These are phyloP conservation scores for Aspergillus steynii DNA, from an alignment of 495 filamentous ascomycete genomes.

Conservation along the genomic window DNA sequence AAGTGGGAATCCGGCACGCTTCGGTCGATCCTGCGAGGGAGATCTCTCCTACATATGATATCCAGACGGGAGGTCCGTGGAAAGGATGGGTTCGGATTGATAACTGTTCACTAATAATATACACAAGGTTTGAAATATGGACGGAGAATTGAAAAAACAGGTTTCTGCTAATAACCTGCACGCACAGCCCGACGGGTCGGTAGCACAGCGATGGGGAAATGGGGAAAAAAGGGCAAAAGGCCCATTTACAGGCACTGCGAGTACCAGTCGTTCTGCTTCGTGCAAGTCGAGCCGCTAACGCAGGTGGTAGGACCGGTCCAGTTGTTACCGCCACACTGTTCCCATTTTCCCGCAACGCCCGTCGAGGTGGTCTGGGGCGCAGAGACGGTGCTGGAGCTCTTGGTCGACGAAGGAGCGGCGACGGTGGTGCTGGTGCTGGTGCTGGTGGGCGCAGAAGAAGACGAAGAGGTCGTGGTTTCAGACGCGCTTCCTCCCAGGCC, in stretches of 20 bases:
- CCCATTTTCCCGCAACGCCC: slow-evolving; percentile 9
- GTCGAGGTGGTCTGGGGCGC: not conserved
- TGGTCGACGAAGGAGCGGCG: not conserved
- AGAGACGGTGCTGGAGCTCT: not conserved
- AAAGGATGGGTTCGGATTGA: not conserved
- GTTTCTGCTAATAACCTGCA: not conserved
- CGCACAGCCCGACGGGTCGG: not conserved
- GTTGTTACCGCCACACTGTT: slow-evolving; percentile 52
- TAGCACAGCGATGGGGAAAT: not conserved
- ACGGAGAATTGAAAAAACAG: not conserved
- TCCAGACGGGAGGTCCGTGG: not conserved
- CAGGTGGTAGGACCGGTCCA: slow-evolving; percentile 52
- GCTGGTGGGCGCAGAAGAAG: slow-evolving; percentile 27
- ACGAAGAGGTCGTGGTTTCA: slow-evolving; percentile 33
- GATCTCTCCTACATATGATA: not conserved
- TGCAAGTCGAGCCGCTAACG: slow-evolving; percentile 38
- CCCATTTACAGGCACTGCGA: slow-evolving; percentile 43
- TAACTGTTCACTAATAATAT: not conserved
- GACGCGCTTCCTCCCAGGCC: slow-evolving; percentile 28
- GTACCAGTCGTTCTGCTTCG: slow-evolving; percentile 41
- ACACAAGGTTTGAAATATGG: not conserved
- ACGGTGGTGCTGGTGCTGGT: slow-evolving; percentile 19
- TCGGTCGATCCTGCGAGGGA: not conserved
- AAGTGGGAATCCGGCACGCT: not conserved
- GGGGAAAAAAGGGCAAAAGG: too few species aligned